Percentiles rank a stretch among this genome's conserved stretches.
These are phyloP conservation scores for Globisporangium sylvaticum DNA, from an alignment of 352 stramenopile genomes.

Conservation along the genomic window DNA sequence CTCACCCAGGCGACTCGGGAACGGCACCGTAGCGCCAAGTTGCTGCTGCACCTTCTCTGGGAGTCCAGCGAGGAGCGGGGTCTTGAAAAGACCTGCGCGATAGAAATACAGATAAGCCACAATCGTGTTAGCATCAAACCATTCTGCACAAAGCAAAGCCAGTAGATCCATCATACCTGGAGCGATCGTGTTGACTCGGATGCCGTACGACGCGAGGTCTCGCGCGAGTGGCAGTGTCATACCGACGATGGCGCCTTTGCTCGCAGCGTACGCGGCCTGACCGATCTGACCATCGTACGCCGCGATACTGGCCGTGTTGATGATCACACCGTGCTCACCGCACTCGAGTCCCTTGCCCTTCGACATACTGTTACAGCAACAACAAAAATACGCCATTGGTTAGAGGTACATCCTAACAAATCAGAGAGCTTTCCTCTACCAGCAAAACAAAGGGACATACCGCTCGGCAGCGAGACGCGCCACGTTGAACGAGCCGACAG, in stretches of 20 bases:
- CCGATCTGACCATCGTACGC: conserved; percentile 97
- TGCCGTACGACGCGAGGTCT: conserved; percentile 91
- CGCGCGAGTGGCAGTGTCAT: conserved; percentile 97
- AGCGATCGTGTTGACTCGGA: conserved; percentile 97
- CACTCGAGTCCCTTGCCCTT: conserved; percentile 63
- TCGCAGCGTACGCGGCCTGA: conserved; percentile 96
- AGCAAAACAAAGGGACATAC: conserved; percentile 27
- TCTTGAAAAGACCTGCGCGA: conserved; percentile 93
- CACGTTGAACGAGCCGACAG: conserved; percentile 97
- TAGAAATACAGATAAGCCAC: conserved; percentile 10
- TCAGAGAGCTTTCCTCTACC: neutral
- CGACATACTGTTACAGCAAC: conserved; percentile 65
- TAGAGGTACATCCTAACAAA: neutral
- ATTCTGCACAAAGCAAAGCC: neutral
- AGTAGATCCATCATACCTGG: conserved; percentile 45
- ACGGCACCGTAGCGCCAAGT: conserved; percentile 93
- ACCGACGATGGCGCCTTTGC: conserved; percentile 94
- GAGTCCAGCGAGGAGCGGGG: conserved; percentile 93
- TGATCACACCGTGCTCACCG: conserved; percentile 94
- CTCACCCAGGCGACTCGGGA: conserved; percentile 92
- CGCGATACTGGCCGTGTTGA: conserved; percentile 98
- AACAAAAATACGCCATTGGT: conserved; percentile 9
- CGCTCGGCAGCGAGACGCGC: conserved; percentile 91
- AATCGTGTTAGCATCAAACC: neutral
- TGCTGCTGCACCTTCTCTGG: conserved; percentile 93